Percentiles rank a stretch among this genome's conserved stretches.
phyloP scores from a whole-genome alignment of 1,284 basidiomycete genomes.

The Naganishia liquefaciens region DNA sequence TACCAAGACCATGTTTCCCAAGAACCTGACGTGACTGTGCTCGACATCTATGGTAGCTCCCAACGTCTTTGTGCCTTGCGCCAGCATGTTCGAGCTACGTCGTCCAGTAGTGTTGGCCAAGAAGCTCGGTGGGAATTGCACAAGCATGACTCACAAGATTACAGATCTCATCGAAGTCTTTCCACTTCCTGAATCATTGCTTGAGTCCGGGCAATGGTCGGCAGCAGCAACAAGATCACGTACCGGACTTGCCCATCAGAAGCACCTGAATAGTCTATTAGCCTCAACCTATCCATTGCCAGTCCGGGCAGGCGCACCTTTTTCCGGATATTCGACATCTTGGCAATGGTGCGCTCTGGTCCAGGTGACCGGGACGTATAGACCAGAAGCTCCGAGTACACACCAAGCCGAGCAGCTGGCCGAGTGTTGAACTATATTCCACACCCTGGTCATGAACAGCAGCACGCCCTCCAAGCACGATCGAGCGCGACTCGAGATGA shows the following conservation, averaged over 20 bases:
- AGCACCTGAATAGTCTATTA: slow-evolving; percentile 60
- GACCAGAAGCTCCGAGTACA: too few relatives aligned
- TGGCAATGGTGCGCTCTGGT: neutral
- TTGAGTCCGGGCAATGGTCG: neutral
- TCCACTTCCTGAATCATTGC: slow-evolving; percentile 54
- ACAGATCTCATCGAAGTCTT: slow-evolving; percentile 97
- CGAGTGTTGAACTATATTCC: too few relatives aligned
- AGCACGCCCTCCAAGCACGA: neutral
- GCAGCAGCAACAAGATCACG: slow-evolving; percentile 58
- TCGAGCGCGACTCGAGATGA: neutral
- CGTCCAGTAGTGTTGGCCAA: slow-evolving; percentile 3
- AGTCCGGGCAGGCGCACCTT: slow-evolving; percentile 5
- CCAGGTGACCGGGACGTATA: too few relatives aligned
- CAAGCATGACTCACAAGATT: slow-evolving; percentile 75
- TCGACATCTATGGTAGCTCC: slow-evolving; percentile 98
- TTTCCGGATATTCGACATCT: slow-evolving; percentile 27
- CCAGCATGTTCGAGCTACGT: slow-evolving; percentile 84
- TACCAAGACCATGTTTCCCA: slow-evolving; percentile 61
- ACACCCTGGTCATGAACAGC: too few relatives aligned
- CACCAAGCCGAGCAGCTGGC: too few relatives aligned
- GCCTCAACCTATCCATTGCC: neutral
- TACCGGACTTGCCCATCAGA: slow-evolving; percentile 87
- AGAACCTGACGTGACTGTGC: slow-evolving; percentile 93
- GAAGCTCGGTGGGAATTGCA: neutral
- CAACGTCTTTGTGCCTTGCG: slow-evolving; percentile 83